These are phyloP conservation scores for Xylaria sp. DNA, from an alignment of 2,329 filamentous ascomycete species.

Conservation along the genomic window DNA sequence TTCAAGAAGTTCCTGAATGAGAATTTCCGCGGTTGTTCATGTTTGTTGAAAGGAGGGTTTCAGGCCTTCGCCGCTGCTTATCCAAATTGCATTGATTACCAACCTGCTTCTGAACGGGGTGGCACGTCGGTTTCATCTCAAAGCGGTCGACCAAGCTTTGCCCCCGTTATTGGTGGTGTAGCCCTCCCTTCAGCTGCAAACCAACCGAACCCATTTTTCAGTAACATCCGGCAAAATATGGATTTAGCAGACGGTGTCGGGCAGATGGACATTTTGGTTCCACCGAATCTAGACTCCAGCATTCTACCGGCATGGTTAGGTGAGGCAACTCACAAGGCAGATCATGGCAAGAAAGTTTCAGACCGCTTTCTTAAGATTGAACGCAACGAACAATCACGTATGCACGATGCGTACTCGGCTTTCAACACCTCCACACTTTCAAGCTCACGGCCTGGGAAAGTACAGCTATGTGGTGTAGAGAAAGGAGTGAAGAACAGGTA, in stretches of 20 bases:
- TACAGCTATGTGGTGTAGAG: slow-evolving; percentile 91
- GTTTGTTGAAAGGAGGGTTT: slow-evolving; percentile 86
- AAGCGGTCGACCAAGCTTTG: slow-evolving; percentile 60
- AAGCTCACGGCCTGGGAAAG: slow-evolving; percentile 49
- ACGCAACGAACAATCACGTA: slow-evolving; percentile 86
- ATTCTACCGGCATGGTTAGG: slow-evolving; percentile 82
- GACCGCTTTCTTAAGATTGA: slow-evolving; percentile 88
- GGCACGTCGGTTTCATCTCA: slow-evolving; percentile 61
- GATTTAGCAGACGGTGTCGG: slow-evolving; percentile 94
- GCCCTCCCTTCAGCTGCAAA: slow-evolving; percentile 77
- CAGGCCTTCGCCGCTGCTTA: slow-evolving; percentile 75
- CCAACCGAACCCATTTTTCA: slow-evolving; percentile 88
- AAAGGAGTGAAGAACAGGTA: slow-evolving; percentile 96
- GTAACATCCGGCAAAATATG: slow-evolving; percentile 96
- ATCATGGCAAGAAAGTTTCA: slow-evolving; percentile 83
- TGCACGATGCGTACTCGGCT: slow-evolving; percentile 78
- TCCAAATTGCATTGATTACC: slow-evolving; percentile 70
- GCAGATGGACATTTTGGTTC: slow-evolving; percentile 71
- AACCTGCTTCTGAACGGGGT: slow-evolving; percentile 61
- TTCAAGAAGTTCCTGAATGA: slow-evolving; percentile 92
- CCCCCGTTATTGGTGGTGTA: slow-evolving; percentile 90
- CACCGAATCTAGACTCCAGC: slow-evolving; percentile 58
- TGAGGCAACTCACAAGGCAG: slow-evolving; percentile 70
- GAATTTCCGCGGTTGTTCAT: slow-evolving; percentile 78
- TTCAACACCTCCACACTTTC: slow-evolving; percentile 57